Base-by-base conservation (phyloP, 2,329 filamentous ascomycete genomes). In the Aspergillus latus region DNA sequence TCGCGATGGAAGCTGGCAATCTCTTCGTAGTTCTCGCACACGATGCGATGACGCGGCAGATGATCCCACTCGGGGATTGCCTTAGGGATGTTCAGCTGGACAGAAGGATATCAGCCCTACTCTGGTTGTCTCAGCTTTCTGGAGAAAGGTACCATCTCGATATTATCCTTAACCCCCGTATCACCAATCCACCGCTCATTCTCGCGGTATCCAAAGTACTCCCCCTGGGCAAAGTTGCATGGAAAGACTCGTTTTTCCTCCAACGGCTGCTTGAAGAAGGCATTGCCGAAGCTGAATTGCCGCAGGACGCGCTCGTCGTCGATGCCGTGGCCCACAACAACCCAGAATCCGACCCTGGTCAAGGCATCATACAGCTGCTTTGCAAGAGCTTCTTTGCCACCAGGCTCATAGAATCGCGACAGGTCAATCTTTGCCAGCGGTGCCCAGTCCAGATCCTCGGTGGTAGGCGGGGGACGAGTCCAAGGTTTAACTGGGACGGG, bases 401-500 rank as follows among this genome's bases (percentile, higher is more conserved):
- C 81, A 0, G 81, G 80, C 42, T 77, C 66, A 29, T 81, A 77
- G 63, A 82, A 85, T 30, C 77, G 76, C 34, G 79, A 79, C 2
- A 85, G 75, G 63, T 85, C 82, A 6, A 85, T 75, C 1, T 80
- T 82, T 4, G 80, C 76, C 2, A 85, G 74, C 51, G 83, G 79
- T 0, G 82, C 80, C 80, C 82, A 84, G 9, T 68, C 66, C 2
- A 71, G 57, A 2, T 59, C 21, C 21, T 64, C 63, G 11, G 57
- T 42, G 4, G 68, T 70, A 1, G 62, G 61, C 1, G 57, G 48
- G 47, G 68, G 68, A 7, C 67, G 65, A 26, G 3, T 61, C 68
- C 68, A 70, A 16, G 67, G 52, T 40, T 69, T 69, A n/a, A 68
- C 47, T 1, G 48, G 42, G 8, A 59, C 39, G 10, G 37, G 47